Percentiles rank a stretch among this genome's conserved stretches.
phyloP scores from a whole-genome alignment of 257 asterid genomes.

The Jasminum sambac region DNA sequence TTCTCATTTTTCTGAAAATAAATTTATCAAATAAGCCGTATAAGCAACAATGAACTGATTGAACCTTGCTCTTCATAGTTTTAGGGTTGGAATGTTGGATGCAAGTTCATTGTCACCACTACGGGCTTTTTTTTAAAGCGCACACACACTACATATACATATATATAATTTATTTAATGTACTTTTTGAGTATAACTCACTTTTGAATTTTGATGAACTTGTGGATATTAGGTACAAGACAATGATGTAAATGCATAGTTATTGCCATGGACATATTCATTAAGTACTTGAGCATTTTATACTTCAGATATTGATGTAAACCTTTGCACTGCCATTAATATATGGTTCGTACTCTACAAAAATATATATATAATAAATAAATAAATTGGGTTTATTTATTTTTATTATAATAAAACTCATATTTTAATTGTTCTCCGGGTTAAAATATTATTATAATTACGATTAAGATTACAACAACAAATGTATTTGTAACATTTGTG shows the following conservation, averaged over 20 bases:
- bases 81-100: conserved; percentile 4
- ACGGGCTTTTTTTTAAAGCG: too few species aligned
- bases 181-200: conserved; percentile 53
- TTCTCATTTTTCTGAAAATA: too few species aligned
- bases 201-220: conserved; percentile 27
- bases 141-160: too few species aligned
- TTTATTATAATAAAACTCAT: too few species aligned
- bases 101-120: conserved; percentile 25
- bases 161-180: conserved; percentile 23
- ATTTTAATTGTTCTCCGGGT: too few species aligned
- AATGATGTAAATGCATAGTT: conserved; percentile 50
- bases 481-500: not conserved
- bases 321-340: conserved; percentile 31
- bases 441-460: too few species aligned
- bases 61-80: not conserved
- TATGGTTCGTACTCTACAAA: too few species aligned
- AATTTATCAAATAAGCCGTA: too few species aligned
- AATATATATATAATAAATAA: too few species aligned
- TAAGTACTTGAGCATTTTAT: conserved; percentile 15
- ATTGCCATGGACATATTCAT: conserved; percentile 35
- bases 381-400: too few species aligned
- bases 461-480: not conserved
- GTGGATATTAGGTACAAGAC: conserved; percentile 50
- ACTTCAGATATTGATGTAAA: conserved; percentile 43
- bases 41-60: not conserved